Base-by-base conservation (phyloP, 192 early-diverging fungal species). In the Thoreauomyces humboldtii region DNA sequence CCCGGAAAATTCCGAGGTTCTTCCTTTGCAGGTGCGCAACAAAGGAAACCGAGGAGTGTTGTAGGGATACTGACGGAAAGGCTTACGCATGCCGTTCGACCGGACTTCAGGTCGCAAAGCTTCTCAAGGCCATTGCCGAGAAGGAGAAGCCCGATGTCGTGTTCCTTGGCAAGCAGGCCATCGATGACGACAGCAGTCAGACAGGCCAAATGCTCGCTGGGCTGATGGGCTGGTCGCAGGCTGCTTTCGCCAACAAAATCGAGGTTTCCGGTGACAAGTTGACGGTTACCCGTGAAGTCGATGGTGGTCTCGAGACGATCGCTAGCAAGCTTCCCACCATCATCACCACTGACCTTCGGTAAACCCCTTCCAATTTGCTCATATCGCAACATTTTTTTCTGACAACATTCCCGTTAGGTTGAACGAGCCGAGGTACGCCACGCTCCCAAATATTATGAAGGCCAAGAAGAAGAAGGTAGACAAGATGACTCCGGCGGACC, bases 121-220 rank as follows among this genome's bases (percentile, higher is more conserved):
- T 95, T 54, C 76, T 99, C 77, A 90, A 86, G 83, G 93, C 91
- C 52, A 77, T 93, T 31, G 81, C 88, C 28, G 88, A 87, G 24
- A 90, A 92, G 80, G 89, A 95, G 74, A 92, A 95, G 78, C 91
- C 95, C 29, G 87, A 94, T 67, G 73, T 97, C 24, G 91, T 99
- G 17, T 90, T 99, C 53, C 77, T 99, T 52, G 96, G 96, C 51
- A 99, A 99, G 81, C 96, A 99, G 82, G 94, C 94, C 34, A 99
- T 99, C 69, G 96, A 97, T 80, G 96, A 99, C 73, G 96, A 99
- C 73, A 76, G 90, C 47, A 91, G 87, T 78, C 96, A 99, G 76
- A 96, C 94, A 14, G 94, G 96, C 6, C 94, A 99, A 83, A 97
- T 99, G 93, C 86, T 99, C 29, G 96, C 94, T 42, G 96, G 96